These are phyloP conservation scores for Bryoerythrophyllum caledonicum DNA, from an alignment of 225 moss, liverwort and hornwort genomes.

Conservation along the genomic window DNA sequence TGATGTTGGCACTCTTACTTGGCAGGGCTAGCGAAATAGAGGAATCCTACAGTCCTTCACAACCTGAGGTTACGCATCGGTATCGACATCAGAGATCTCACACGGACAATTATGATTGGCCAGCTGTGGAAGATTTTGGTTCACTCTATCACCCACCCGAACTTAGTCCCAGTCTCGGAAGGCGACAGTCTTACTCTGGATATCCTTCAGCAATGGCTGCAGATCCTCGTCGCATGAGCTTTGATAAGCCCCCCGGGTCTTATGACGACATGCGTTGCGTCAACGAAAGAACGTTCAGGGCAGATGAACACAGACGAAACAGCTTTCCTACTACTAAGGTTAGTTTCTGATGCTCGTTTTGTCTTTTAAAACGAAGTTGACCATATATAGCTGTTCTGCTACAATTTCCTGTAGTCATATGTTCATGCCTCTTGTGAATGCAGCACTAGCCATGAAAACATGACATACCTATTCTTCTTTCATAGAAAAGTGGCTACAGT, in stretches of 20 bases:
- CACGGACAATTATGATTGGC: constrained; percentile 35
- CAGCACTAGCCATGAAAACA: not conserved
- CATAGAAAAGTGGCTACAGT: not conserved
- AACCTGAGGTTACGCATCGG: constrained; percentile 18
- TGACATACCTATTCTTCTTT: not conserved
- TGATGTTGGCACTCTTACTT: constrained; percentile 3
- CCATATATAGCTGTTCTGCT: not conserved
- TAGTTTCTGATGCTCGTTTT: constrained; percentile 1
- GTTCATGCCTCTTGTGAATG: not conserved
- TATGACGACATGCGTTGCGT: constrained; percentile 11
- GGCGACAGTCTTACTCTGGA: constrained; percentile 30
- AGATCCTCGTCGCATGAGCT: constrained; percentile 7
- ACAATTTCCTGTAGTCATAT: not conserved
- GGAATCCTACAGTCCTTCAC: constrained; percentile 10
- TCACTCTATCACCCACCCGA: constrained; percentile 1
- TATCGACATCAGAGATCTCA: constrained; percentile 22
- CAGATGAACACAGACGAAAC: constrained; percentile 7
- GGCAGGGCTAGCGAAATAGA: constrained; percentile 29
- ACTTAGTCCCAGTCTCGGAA: constrained; percentile 1
- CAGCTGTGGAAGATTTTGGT: constrained; percentile 34
- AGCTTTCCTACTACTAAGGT: constrained; percentile 25
- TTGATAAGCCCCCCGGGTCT: constrained; percentile 9
- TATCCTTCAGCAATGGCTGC: constrained; percentile 14
- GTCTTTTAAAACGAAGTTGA: not conserved
- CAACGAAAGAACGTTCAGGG: constrained; percentile 10